Evolutionary conservation across 2,329 filamentous ascomycete species (phyloP).

Genomic region (Neoscytalidium dimidiatum): DNA sequence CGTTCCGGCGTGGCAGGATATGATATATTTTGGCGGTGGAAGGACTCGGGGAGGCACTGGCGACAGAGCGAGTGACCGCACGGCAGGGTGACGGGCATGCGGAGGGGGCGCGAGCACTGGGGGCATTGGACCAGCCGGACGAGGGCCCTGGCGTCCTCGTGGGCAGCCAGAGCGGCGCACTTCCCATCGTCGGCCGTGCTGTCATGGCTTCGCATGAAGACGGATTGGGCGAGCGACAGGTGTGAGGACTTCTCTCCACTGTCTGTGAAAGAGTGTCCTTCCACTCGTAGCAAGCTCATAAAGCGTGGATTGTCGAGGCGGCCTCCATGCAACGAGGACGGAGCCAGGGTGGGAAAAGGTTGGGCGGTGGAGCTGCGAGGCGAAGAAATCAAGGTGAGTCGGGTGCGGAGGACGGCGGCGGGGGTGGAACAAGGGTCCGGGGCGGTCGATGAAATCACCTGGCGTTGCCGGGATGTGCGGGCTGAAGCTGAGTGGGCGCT

Average conservation of each 20-base stretch:
- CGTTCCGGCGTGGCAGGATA: conserved; percentile 72
- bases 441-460: conserved; percentile 11
- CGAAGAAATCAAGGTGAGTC: background rate
- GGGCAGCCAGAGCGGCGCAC: conserved; percentile 47
- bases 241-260: conserved; percentile 36
- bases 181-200: conserved; percentile 33
- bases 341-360: background rate
- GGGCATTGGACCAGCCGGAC: conserved; percentile 78
- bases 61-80: conserved; percentile 81
- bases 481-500: background rate
- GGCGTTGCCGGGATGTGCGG: background rate
- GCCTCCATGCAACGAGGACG: conserved; percentile 11
- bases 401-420: background rate
- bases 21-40: conserved; percentile 69
- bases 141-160: conserved; percentile 61
- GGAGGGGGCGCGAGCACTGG: conserved; percentile 68
- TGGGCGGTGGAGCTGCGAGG: background rate
- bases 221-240: conserved; percentile 29
- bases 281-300: conserved; percentile 39
- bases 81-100: conserved; percentile 71
- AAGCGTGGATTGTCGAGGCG: conserved; percentile 23
- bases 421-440: conserved; percentile 1
- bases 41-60: conserved; percentile 68
- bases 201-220: conserved; percentile 48
- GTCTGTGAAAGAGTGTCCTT: conserved; percentile 35